phyloP scores from a whole-genome alignment of 1,284 basidiomycete species.

The Leccinum pseudoinsigne region DNA sequence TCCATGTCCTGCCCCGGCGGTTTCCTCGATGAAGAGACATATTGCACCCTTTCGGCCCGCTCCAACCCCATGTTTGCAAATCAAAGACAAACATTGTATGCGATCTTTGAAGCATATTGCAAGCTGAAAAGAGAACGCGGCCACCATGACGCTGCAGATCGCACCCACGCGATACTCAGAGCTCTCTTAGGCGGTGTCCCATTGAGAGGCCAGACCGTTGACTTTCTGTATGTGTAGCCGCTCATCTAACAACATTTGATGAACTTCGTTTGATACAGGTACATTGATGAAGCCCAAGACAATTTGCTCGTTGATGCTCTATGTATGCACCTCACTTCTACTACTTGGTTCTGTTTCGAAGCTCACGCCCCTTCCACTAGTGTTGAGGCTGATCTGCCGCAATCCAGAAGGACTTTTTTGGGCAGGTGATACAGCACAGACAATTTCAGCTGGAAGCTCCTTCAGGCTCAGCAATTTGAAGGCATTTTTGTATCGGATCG shows the following conservation, averaged over 20 bases:
- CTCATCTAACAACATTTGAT: neutral
- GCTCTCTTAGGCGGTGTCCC: conserved; percentile 33
- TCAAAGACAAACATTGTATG: conserved; percentile 50
- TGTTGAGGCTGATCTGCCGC: conserved; percentile 57
- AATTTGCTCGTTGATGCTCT: conserved; percentile 66
- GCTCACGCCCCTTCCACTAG: conserved; percentile 36
- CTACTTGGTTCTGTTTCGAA: neutral
- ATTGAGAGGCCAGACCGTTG: conserved; percentile 45
- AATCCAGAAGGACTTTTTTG: conserved; percentile 73
- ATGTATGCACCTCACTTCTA: conserved; percentile 37
- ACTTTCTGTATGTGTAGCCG: conserved; percentile 51
- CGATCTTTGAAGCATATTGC: conserved; percentile 55
- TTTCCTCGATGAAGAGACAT: conserved; percentile 46
- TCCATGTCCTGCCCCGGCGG: conserved; percentile 38
- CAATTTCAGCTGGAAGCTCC: conserved; percentile 71
- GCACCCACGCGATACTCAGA: conserved; percentile 57
- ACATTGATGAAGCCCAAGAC: conserved; percentile 75
- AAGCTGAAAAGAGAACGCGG: conserved; percentile 44
- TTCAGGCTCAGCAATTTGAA: conserved; percentile 75
- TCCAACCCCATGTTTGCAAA: conserved; percentile 43
- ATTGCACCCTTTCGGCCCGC: conserved; percentile 47
- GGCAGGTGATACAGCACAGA: conserved; percentile 81
- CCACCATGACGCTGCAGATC: conserved; percentile 63
- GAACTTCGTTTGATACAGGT: conserved; percentile 39
- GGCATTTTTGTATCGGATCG: conserved; percentile 58